Percentiles rank a stretch among this genome's conserved stretches.
These are phyloP conservation scores for Bryoerythrophyllum caledonicum DNA, from an alignment of 225 moss, liverwort and hornwort genomes.

Conservation along the genomic window DNA sequence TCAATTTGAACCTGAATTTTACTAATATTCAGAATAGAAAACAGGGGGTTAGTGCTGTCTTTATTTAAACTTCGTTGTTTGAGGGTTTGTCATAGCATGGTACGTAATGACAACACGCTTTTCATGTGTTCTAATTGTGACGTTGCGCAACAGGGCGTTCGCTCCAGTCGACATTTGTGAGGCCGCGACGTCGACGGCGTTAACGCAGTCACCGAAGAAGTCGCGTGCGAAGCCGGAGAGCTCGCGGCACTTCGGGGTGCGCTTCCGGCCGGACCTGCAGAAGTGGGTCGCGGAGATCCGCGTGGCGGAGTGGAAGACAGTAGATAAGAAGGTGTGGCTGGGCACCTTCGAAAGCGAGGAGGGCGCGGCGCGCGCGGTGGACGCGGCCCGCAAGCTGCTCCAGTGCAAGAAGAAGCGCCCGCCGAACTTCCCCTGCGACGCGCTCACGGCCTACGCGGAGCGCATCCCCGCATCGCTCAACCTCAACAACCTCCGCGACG, in stretches of 20 bases:
- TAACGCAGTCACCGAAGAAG: constrained; percentile 5
- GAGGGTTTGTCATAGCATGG: too few relatives aligned
- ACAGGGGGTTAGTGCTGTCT: too few relatives aligned
- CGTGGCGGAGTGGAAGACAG: constrained; percentile 28
- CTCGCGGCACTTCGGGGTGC: constrained; percentile 32
- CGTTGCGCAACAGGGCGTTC: neutral
- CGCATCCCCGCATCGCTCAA: neutral
- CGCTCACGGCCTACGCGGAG: neutral
- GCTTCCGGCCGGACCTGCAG: constrained; percentile 32
- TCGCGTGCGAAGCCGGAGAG: constrained; percentile 10
- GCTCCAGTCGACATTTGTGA: neutral
- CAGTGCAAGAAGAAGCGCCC: constrained; percentile 27
- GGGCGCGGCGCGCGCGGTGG: constrained; percentile 40
- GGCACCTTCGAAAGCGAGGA: constrained; percentile 41
- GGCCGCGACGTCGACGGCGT: neutral
- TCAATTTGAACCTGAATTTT: too few relatives aligned
- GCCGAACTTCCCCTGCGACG: constrained; percentile 18
- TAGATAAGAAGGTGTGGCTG: constrained; percentile 34
- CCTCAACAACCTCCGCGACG: neutral
- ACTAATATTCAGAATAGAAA: too few relatives aligned
- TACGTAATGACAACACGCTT: too few relatives aligned
- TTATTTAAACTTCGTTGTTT: too few relatives aligned
- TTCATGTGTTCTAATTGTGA: too few relatives aligned
- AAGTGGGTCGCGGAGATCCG: constrained; percentile 48
- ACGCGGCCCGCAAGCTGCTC: constrained; percentile 31